These are phyloP conservation scores for Piper betle DNA, from an alignment of 164 flowering plant genomes.

Conservation along the genomic window DNA sequence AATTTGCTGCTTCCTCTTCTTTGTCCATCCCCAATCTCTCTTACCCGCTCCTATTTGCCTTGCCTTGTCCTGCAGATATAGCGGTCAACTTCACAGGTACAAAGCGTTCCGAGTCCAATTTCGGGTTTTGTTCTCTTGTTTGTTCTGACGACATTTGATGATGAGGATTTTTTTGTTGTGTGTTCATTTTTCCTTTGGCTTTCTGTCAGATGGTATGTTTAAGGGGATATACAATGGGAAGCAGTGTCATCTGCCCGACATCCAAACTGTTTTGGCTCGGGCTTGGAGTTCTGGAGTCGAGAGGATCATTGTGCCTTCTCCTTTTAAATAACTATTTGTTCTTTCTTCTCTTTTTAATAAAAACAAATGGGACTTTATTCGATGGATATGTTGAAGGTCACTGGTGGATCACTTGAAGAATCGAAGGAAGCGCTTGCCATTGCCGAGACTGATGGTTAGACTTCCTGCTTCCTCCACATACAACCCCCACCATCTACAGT, in stretches of 20 bases:
- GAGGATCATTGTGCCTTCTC: constrained; percentile 55
- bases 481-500: not conserved
- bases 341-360: not conserved
- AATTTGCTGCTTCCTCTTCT: too few species aligned
- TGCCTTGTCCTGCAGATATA: constrained; percentile 38
- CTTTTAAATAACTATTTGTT: not conserved
- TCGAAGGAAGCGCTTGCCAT: constrained; percentile 87
- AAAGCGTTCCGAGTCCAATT: constrained; percentile 9
- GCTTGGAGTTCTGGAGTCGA: constrained; percentile 25
- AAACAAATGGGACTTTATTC: not conserved
- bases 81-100: constrained; percentile 96
- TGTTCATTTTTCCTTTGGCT: not conserved
- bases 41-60: too few species aligned
- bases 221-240: constrained; percentile 22
- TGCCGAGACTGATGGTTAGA: constrained; percentile 88
- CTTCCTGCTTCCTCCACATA: not conserved
- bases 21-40: too few species aligned
- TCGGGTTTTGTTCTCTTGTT: not conserved
- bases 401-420: constrained; percentile 98
- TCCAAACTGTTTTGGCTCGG: too few species aligned
- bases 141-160: not conserved
- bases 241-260: too few species aligned
- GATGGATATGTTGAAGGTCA: constrained; percentile 36
- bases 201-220: constrained; percentile 55
- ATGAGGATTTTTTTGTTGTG: not conserved